phyloP scores from a whole-genome alignment of 1,284 basidiomycete species.

The Moesziomyces sp. region DNA sequence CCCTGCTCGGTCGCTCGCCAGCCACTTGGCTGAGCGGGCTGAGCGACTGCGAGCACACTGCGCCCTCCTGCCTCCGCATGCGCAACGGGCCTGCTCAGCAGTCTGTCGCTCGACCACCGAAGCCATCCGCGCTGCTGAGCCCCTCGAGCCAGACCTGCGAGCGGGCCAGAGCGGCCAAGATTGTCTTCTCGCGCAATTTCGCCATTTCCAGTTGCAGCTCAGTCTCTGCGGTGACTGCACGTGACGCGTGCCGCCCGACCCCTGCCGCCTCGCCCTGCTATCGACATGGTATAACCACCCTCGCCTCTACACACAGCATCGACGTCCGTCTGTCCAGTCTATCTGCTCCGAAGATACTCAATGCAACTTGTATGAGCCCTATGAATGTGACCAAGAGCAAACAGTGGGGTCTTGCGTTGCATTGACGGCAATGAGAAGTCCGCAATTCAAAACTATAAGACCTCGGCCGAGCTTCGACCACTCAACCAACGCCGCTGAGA shows the following conservation, averaged over 20 bases:
- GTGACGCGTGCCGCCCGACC: neutral
- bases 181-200: neutral
- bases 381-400: neutral
- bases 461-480: slow-evolving; percentile 9
- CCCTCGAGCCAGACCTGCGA: neutral
- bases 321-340: neutral
- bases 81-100: slow-evolving; percentile 19
- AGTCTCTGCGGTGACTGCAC: neutral
- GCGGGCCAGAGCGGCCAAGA: slow-evolving; percentile 1
- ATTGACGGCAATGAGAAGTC: neutral
- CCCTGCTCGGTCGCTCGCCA: neutral
- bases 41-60: slow-evolving; percentile 2
- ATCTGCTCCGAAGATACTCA: too few species aligned
- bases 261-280: too few species aligned
- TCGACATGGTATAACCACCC: neutral
- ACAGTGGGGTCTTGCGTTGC: neutral
- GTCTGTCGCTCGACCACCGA: slow-evolving; percentile 7
- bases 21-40: neutral
- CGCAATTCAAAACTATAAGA: slow-evolving; percentile 4
- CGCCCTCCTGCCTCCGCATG: slow-evolving; percentile 4
- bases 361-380: too few species aligned
- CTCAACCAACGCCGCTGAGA: neutral
- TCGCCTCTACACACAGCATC: neutral
- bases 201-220: neutral
- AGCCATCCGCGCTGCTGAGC: neutral